Percentiles rank a stretch among this genome's conserved stretches.
phyloP scores from a whole-genome alignment of 345 rosid genomes.

The Pistacia atlantica region DNA sequence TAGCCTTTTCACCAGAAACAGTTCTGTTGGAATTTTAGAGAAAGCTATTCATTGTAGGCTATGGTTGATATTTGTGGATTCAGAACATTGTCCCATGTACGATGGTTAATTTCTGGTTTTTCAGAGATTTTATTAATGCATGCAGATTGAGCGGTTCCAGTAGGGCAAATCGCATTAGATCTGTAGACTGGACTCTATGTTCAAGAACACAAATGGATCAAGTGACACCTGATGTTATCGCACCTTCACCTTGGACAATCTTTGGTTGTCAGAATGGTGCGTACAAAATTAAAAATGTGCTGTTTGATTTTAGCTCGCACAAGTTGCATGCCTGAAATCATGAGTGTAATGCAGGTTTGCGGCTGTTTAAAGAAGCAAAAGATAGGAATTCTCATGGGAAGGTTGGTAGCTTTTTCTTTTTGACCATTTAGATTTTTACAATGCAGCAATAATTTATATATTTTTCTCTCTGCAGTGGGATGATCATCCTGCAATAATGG shows the following conservation, averaged over 20 bases:
- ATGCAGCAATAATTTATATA: constrained; percentile 3
- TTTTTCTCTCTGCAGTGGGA: constrained; percentile 63
- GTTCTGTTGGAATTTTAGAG: background rate
- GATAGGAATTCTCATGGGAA: constrained; percentile 66
- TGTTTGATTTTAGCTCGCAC: constrained; percentile 4
- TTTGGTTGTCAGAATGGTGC: constrained; percentile 94
- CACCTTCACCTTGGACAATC: constrained; percentile 95
- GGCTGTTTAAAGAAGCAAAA: constrained; percentile 94
- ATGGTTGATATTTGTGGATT: constrained; percentile 6
- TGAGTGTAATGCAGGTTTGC: constrained; percentile 59
- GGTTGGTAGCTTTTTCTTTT: constrained; percentile 46
- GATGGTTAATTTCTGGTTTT: constrained; percentile 18
- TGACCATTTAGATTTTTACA: constrained; percentile 8
- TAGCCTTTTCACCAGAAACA: background rate
- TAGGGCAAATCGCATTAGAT: constrained; percentile 41
- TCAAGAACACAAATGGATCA: constrained; percentile 56
- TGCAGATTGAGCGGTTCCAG: constrained; percentile 66
- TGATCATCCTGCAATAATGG: constrained; percentile 98
- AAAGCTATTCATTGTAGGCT: background rate
- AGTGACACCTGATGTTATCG: constrained; percentile 78
- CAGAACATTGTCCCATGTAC: background rate
- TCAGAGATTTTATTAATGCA: constrained; percentile 14
- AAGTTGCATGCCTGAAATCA: constrained; percentile 22
- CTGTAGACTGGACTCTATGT: constrained; percentile 78
- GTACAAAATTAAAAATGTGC: constrained; percentile 7